Base-by-base conservation (phyloP, 352 stramenopile species). In the Phytophthora podocarpi region DNA sequence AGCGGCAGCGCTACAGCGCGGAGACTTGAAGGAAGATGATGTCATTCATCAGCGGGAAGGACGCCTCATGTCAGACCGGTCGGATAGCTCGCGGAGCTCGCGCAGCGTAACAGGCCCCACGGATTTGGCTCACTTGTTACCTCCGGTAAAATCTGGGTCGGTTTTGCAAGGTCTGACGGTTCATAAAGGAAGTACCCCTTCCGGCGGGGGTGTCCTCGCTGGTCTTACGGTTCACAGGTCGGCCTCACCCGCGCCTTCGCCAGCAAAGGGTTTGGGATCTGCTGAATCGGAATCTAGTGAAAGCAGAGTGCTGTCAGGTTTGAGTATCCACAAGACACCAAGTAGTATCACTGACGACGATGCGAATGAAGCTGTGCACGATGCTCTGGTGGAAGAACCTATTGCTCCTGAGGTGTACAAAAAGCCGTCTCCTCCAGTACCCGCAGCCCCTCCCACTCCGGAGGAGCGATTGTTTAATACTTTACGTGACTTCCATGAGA, bases 21-120 rank as follows among this genome's bases (percentile, higher is more conserved):
- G 84, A 24, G 86, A 95, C 26, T 53, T 93, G 10, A 87, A 87
- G 26, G 67, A 90, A 54, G 86, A 87, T 43, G 85, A 94, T 7
- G 34, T 94, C 11, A 72, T 90, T 12, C 67, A 84, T 18, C 61
- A 78, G 23, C 64, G 57, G 16, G 64, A 76, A 30, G 58, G 59
- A 21, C 64, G 72, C 3, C 61, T 46, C 3, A 46, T 61, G 10
- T 70, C 59, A 23, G 71, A 79, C 6, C 37, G 42, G 3, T 68
- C 70, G 5, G 58, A 80, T 24, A 74, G 51, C 31, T 69, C 56
- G 5, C 65, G 68, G 8, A 70, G 51, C 28, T 66, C 56, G 15
- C 67, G 69, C 12, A 71, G 64, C 31, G 63, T 59, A 0, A 73
- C 79, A 1, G 74, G 74, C n/a, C 64, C 84, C 3, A 90, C 70